Evolutionary conservation across 148 eudicot species (phyloP).

Genomic region (Nepenthes gracilis): DNA sequence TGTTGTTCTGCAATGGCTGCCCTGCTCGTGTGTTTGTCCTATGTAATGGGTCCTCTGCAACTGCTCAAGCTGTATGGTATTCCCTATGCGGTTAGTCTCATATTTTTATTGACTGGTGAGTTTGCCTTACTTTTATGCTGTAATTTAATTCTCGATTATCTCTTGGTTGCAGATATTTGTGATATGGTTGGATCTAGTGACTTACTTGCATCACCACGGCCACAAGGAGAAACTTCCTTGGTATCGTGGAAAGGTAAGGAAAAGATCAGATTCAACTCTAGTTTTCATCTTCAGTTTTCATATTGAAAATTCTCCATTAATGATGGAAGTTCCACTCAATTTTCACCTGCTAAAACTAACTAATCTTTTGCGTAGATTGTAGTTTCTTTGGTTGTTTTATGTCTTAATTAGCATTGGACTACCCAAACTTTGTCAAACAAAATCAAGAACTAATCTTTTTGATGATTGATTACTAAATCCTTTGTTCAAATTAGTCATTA

Average conservation of each 20-base stretch:
- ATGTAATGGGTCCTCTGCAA: constrained; percentile 62
- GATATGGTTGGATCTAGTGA: constrained; percentile 77
- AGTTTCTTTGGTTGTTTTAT: too few relatives aligned
- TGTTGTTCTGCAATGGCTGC: constrained; percentile 75
- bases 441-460: too few relatives aligned
- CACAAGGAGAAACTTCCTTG: constrained; percentile 76
- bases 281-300: too few relatives aligned
- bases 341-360: too few relatives aligned
- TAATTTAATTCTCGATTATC: background rate
- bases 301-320: too few relatives aligned
- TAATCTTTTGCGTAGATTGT: too few relatives aligned
- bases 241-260: constrained; percentile 69
- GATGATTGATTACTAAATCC: too few relatives aligned
- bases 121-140: background rate
- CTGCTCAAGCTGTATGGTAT: constrained; percentile 65
- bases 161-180: constrained; percentile 39
- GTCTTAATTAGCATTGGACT: too few relatives aligned
- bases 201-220: constrained; percentile 84
- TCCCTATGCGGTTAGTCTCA: constrained; percentile 47
- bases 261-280: too few relatives aligned
- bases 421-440: too few relatives aligned
- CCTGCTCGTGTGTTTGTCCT: constrained; percentile 42
- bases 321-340: too few relatives aligned
- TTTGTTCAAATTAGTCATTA: too few relatives aligned
- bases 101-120: background rate